Conservation (phyloP, 306 rosid species). For the Lotus japonicus region DNA sequence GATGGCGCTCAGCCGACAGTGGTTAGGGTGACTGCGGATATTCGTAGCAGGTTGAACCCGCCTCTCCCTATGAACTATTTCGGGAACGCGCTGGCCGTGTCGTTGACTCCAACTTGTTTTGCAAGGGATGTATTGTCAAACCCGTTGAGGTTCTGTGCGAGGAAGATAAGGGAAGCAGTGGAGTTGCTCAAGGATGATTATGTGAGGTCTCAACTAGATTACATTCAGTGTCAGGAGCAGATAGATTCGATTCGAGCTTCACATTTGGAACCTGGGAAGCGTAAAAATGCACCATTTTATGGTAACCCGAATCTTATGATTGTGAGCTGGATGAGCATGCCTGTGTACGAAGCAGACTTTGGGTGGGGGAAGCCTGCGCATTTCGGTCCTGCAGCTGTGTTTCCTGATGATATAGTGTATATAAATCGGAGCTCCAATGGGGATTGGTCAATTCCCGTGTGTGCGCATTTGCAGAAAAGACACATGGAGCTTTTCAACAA, state of each 20-base stretch:
- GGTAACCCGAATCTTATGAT: neutral
- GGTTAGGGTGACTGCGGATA: neutral
- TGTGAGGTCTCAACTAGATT: neutral
- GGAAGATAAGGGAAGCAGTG: neutral
- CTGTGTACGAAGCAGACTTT: neutral
- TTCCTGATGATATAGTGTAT: too few species aligned
- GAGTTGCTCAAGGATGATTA: neutral
- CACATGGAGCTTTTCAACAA: too few species aligned
- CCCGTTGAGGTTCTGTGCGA: neutral
- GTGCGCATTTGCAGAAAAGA: too few species aligned
- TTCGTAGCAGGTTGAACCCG: neutral
- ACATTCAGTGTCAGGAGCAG: neutral
- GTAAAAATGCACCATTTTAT: neutral
- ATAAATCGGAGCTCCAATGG: too few species aligned
- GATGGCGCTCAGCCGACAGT: neutral
- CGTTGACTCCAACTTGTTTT: neutral
- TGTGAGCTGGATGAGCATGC: slow-evolving; percentile 6
- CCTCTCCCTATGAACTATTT: neutral
- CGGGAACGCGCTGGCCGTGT: neutral
- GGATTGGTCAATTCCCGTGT: too few species aligned
- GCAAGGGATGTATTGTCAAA: neutral
- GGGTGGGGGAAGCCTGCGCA: too few species aligned
- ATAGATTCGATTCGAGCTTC: neutral
- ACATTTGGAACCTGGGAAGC: too few species aligned
- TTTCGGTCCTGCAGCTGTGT: too few species aligned